A percentile compares a stretch with the other conserved stretches of the same genome.
Conservation (phyloP, 2,329 filamentous ascomycete species). For the Ophiocordyceps australis region DNA sequence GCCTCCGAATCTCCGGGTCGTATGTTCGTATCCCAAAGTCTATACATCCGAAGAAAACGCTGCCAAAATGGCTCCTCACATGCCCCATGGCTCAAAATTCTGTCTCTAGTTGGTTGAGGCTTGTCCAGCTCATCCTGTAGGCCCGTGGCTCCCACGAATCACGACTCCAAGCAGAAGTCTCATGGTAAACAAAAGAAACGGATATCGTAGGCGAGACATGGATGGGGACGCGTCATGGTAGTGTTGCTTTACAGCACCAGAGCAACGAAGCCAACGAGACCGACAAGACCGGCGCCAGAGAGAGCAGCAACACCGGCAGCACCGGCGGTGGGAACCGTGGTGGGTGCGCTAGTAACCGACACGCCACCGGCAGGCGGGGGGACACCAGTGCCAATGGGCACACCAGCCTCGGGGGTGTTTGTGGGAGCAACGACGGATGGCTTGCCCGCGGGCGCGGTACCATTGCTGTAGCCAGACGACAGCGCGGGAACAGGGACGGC, state of each 20-base stretch:
- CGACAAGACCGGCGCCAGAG: conserved; percentile 40
- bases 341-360: conserved; percentile 13
- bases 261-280: conserved; percentile 40
- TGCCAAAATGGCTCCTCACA: too few species aligned
- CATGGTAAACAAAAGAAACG: conserved; percentile 20
- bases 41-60: conserved; percentile 15
- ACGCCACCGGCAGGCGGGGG: conserved; percentile 1
- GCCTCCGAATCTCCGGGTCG: conserved; percentile 10
- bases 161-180: conserved; percentile 20
- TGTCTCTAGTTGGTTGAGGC: too few species aligned
- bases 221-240: conserved; percentile 14
- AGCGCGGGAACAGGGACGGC: conserved; percentile 2
- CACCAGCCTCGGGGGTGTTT: too few species aligned
- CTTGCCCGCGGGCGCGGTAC: conserved; percentile 7
- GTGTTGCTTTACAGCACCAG: conserved; percentile 34
- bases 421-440: too few species aligned
- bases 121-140: conserved; percentile 19
- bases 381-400: conserved; percentile 1
- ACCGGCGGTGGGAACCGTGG: conserved; percentile 29
- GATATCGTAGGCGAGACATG: conserved; percentile 20
- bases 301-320: conserved; percentile 36
- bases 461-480: too few species aligned
- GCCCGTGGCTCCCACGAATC: conserved; percentile 15
- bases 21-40: conserved; percentile 17
- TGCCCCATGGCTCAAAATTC: too few species aligned